phyloP scores from a whole-genome alignment of 805 yeast species.

The Pichia phayaonensis region DNA sequence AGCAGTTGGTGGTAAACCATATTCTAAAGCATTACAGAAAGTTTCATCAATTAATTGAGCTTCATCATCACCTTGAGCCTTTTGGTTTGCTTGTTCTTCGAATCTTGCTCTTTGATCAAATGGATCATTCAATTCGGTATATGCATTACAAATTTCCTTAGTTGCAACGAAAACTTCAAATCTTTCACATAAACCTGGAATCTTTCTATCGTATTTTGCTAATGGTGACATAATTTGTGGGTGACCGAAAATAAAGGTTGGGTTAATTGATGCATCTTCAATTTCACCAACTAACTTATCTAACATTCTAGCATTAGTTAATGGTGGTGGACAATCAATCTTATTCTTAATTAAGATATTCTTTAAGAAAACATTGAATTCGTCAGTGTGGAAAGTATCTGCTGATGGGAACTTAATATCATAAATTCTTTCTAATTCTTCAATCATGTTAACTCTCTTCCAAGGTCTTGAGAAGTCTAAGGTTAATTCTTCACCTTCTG shows the following conservation, averaged over 20 bases:
- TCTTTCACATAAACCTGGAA: slow-evolving; percentile 95
- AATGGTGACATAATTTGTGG: slow-evolving; percentile 99
- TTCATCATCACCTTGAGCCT: slow-evolving; percentile 98
- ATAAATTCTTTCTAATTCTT: slow-evolving; percentile 81
- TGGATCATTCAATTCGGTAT: slow-evolving; percentile 98
- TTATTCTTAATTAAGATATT: slow-evolving; percentile 68
- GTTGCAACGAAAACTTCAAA: slow-evolving; percentile 98
- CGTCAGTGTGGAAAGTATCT: slow-evolving; percentile 87
- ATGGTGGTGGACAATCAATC: slow-evolving; percentile 79
- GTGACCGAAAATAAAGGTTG: slow-evolving; percentile 96
- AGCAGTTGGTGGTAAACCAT: slow-evolving; percentile 98
- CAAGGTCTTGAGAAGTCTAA: slow-evolving; percentile 93
- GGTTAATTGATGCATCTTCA: slow-evolving; percentile 92
- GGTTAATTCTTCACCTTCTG: slow-evolving; percentile 69
- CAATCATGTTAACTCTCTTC: slow-evolving; percentile 98
- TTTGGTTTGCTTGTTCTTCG: slow-evolving; percentile 98
- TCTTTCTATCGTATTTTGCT: slow-evolving; percentile 89
- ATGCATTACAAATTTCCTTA: slow-evolving; percentile 96
- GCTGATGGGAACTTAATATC: slow-evolving; percentile 93
- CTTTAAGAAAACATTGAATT: slow-evolving; percentile 86
- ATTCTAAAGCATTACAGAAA: slow-evolving; percentile 95
- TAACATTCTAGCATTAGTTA: slow-evolving; percentile 97
- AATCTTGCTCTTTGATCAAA: slow-evolving; percentile 96
- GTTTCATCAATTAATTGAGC: slow-evolving; percentile 95
- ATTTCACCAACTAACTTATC: slow-evolving; percentile 96